phyloP scores from a whole-genome alignment of 495 filamentous ascomycete species.

The Aspergillus olivimuriae region DNA sequence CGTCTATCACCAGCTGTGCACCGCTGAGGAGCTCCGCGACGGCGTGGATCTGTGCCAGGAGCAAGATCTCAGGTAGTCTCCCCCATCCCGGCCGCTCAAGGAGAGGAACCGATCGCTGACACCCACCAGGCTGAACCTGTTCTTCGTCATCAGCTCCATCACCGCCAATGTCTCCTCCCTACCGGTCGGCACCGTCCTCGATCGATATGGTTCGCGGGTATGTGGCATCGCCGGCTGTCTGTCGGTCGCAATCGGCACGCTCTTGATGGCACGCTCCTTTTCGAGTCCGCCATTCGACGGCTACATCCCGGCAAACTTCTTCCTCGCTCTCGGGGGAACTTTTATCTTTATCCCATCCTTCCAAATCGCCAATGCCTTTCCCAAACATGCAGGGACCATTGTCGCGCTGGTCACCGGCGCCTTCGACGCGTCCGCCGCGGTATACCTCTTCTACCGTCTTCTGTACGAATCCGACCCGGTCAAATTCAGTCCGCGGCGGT shows the following conservation, averaged over 20 bases:
- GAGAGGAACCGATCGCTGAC: background rate
- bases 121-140: slow-evolving; percentile 51
- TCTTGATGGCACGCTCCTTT: slow-evolving; percentile 53
- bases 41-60: slow-evolving; percentile 51
- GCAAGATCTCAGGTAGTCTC: slow-evolving; percentile 56
- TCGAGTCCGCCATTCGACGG: slow-evolving; percentile 50
- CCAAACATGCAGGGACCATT: slow-evolving; percentile 56
- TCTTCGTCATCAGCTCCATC: slow-evolving; percentile 64
- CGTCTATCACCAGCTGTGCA: slow-evolving; percentile 57
- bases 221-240: slow-evolving; percentile 50
- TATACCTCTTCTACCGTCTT: slow-evolving; percentile 60
- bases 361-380: slow-evolving; percentile 67
- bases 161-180: slow-evolving; percentile 62
- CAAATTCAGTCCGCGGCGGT: slow-evolving; percentile 49
- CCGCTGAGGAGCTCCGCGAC: slow-evolving; percentile 33
- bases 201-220: slow-evolving; percentile 58
- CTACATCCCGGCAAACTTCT: slow-evolving; percentile 57
- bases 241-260: slow-evolving; percentile 49
- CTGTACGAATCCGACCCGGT: slow-evolving; percentile 46
- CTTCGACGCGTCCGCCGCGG: slow-evolving; percentile 64
- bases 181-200: slow-evolving; percentile 58
- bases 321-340: slow-evolving; percentile 60
- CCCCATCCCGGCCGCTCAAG: slow-evolving; percentile 1
- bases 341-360: slow-evolving; percentile 68
- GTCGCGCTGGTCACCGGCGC: slow-evolving; percentile 65